Base-by-base conservation (phyloP, 116 monocot genomes). In the Posidonia oceanica region DNA sequence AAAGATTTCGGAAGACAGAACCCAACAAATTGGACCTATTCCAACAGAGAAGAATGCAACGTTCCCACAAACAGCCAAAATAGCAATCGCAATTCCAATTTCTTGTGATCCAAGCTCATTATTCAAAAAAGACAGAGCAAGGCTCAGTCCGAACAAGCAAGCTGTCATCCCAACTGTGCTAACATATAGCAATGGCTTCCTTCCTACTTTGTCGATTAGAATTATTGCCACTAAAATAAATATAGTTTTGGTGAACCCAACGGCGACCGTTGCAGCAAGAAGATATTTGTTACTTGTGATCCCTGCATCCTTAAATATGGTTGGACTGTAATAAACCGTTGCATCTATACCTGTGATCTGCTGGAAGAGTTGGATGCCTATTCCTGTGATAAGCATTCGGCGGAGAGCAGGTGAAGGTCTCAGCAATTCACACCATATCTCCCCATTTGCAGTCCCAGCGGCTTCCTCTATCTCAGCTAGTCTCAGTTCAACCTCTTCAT, bases 21-120 rank as follows among this genome's bases (percentile, higher is more conserved):
- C 97, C 97, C 89, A 89, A 68, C 83, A 82, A 42, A 97, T 59
- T 0, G 97, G 97, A 4, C 97, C 97, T 4, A 97, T 83, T 29
- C 97, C 97, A 5, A 92, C 80, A n/a, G 97, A 97, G 75, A 97
- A 97, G 66, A 92, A 97, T 4, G 89, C 87, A 36, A 92, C 92
- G 76, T 92, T 89, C 10, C 85, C 87, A 72, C 97, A 97, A 6
- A 97, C 88, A 14, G 85, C 79, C 11, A 87, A 40, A 48, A 92
- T 72, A 12, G 84, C 89, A 8, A 83, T 20, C 13, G 36, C 72
- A 36, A 97, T 83, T 36, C 81, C 92, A 16, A 78, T 61, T 36
- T 69, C 73, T 15, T 37, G 6, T 7, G 85, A 82, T 10, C 85
- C 83, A 67, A 83, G 17, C 3, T 79, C 74, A 54, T 79, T 73